Conservation (phyloP, 805 yeast genomes). For the Suhomyces prunicola region DNA sequence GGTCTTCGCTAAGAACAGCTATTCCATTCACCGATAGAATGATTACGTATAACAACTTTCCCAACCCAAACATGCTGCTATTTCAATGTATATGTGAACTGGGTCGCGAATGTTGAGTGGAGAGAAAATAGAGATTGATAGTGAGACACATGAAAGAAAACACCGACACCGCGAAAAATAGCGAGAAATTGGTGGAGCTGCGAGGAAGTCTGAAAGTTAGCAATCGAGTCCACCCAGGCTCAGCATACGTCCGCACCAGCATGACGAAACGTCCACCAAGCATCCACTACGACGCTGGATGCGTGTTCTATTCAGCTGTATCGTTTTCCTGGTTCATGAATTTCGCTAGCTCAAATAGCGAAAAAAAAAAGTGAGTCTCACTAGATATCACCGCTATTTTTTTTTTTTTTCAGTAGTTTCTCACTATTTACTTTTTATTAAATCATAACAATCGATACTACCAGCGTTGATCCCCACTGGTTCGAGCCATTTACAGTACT, state of each 20-base stretch:
- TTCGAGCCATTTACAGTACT: background rate
- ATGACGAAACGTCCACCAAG: background rate
- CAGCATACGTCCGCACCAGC: background rate
- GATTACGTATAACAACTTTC: constrained; percentile 54
- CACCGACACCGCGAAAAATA: no score
- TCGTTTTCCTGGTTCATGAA: background rate
- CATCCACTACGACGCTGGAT: background rate
- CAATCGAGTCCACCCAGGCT: no score
- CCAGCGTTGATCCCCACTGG: background rate
- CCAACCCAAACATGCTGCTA: constrained; percentile 58
- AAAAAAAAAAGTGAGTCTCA: background rate
- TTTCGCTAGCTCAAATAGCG: background rate
- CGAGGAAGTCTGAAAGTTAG: background rate
- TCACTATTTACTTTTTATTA: background rate
- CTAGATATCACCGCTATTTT: background rate
- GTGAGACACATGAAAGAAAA: background rate
- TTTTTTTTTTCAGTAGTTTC: background rate
- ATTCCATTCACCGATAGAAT: constrained; percentile 68
- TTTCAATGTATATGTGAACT: background rate
- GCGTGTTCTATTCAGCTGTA: background rate
- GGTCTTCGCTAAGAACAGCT: constrained; percentile 76
- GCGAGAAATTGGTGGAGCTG: background rate
- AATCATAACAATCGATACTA: background rate
- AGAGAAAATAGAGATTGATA: background rate
- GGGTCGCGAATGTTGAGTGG: background rate